phyloP scores from a whole-genome alignment of 805 yeast species.

The Metschnikowia kunwiensis region DNA sequence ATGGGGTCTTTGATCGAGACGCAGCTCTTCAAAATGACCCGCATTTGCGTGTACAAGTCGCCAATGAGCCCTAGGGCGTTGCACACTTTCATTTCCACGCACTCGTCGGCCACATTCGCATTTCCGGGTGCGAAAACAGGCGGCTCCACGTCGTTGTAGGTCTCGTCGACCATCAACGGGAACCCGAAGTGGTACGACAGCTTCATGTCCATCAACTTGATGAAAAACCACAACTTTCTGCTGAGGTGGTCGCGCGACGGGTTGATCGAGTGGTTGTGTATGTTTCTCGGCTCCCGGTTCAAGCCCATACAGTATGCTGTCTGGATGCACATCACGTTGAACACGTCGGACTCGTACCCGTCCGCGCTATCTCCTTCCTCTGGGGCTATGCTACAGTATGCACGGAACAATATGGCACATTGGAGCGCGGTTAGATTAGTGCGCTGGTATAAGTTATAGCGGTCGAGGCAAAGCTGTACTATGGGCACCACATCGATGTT shows the following conservation, averaged over 20 bases:
- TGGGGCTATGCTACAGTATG: constrained; percentile 15
- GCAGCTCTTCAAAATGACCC: constrained; percentile 2
- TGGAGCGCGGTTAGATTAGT: constrained; percentile 16
- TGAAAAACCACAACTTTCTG: constrained; percentile 20
- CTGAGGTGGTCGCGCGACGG: constrained; percentile 8
- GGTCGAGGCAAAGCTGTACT: constrained; percentile 36
- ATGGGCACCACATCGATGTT: constrained; percentile 28
- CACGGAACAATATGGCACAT: constrained; percentile 15
- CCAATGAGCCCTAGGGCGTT: constrained; percentile 2
- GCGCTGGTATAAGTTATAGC: constrained; percentile 24
- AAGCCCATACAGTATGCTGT: constrained; percentile 23
- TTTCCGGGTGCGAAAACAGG: constrained; percentile 36
- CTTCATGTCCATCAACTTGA: constrained; percentile 35
- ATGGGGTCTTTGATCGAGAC: constrained; percentile 32
- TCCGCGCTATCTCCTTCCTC: constrained; percentile 19
- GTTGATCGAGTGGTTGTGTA: constrained; percentile 1
- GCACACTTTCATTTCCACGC: constrained; percentile 34
- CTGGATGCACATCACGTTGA: constrained; percentile 29
- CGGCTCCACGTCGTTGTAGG: constrained; percentile 26
- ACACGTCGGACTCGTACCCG: constrained; percentile 17
- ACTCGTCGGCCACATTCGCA: constrained; percentile 32
- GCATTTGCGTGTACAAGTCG: constrained; percentile 1
- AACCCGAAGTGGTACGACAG: constrained; percentile 33
- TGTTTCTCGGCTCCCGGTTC: constrained; percentile 20
- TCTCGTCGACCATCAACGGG: constrained; percentile 31